Conservation (phyloP, 225 moss, liverwort and hornwort species). For the Sphagnum tenellum region DNA sequence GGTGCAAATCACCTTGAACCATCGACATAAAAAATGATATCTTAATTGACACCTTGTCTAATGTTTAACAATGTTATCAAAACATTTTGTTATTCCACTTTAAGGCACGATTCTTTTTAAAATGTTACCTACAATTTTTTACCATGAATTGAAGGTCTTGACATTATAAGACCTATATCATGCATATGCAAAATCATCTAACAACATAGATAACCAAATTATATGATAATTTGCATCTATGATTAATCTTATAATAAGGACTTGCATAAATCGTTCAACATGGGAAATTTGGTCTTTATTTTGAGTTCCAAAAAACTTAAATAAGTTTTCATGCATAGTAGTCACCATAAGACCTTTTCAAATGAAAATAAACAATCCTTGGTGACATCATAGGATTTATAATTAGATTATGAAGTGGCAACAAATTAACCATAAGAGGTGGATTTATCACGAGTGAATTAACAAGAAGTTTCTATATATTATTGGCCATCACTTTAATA, state of each 20-base stretch:
- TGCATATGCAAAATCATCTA: neutral
- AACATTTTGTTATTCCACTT: neutral
- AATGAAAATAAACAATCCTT: neutral
- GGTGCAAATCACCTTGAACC: neutral
- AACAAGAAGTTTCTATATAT: neutral
- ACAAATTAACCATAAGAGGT: no score
- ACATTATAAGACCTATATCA: conserved; percentile 1
- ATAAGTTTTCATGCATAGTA: neutral
- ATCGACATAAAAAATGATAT: neutral
- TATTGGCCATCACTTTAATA: conserved; percentile 1
- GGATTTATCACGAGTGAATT: neutral
- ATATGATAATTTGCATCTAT: neutral
- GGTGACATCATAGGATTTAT: neutral
- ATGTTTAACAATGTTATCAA: neutral
- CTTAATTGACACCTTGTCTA: neutral
- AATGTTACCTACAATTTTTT: neutral
- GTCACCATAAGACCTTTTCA: neutral
- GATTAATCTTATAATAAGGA: neutral
- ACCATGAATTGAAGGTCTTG: neutral
- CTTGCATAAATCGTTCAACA: neutral
- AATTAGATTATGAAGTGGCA: no score
- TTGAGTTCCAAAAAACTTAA: neutral
- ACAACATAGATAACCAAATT: neutral
- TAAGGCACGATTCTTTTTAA: neutral
- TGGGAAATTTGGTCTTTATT: neutral